A percentile compares a stretch with the other conserved stretches of the same genome.
phyloP scores from a whole-genome alignment of 768 basidiomycete genomes.

The Suillus sp. region DNA sequence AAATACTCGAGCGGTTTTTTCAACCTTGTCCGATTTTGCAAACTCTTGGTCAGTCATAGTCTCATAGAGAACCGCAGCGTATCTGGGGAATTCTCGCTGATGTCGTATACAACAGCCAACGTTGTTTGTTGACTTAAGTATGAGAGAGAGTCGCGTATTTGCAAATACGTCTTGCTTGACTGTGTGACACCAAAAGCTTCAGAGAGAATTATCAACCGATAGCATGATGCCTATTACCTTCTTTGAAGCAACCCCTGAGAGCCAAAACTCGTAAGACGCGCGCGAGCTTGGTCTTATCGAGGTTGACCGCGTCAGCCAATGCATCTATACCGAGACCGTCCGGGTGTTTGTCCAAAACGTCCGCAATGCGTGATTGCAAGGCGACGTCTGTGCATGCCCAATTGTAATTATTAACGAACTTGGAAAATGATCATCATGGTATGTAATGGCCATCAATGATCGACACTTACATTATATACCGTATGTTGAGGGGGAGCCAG shows the following conservation, averaged over 20 bases:
- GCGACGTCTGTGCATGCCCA: constrained; percentile 31
- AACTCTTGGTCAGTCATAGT: constrained; percentile 28
- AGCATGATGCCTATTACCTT: constrained; percentile 21
- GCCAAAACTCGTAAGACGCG: constrained; percentile 35
- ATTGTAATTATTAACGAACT: constrained; percentile 27
- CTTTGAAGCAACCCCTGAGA: constrained; percentile 32
- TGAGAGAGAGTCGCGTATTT: constrained; percentile 37
- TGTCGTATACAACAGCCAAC: constrained; percentile 13
- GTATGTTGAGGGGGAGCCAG: constrained; percentile 33
- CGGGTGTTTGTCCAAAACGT: constrained; percentile 26
- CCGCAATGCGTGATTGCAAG: constrained; percentile 29
- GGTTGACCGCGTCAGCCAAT: constrained; percentile 24
- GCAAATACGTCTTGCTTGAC: constrained; percentile 33
- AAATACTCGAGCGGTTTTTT: constrained; percentile 23
- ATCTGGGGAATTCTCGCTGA: constrained; percentile 17
- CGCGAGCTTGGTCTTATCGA: constrained; percentile 31
- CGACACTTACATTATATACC: constrained; percentile 24
- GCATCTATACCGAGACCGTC: constrained; percentile 31
- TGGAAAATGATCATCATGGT: neutral
- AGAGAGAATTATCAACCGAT: neutral
- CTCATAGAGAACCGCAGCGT: constrained; percentile 25
- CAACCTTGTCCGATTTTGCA: constrained; percentile 24
- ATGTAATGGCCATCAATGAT: neutral
- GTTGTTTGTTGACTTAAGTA: constrained; percentile 22
- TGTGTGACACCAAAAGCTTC: constrained; percentile 2